These are phyloP conservation scores for Eimeria falciformis DNA, from an alignment of 169 alveolate species.

Conservation along the genomic window DNA sequence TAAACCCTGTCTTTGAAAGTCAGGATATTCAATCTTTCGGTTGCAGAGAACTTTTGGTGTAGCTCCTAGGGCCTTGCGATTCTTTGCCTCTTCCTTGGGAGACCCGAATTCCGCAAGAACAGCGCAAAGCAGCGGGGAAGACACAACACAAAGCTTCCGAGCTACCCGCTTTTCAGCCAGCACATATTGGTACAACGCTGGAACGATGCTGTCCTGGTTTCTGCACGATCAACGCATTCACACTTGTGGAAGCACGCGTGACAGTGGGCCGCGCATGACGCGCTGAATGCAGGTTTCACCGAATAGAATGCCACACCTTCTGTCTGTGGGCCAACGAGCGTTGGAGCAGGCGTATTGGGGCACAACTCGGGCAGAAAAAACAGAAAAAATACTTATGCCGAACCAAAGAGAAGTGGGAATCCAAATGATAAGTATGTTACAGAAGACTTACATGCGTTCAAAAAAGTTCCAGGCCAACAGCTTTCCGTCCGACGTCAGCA, in stretches of 20 bases:
- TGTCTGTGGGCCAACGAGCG: too few species aligned
- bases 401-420: background rate
- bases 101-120: conserved; percentile 8
- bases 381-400: background rate
- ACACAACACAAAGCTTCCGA: conserved; percentile 20
- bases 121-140: conserved; percentile 46
- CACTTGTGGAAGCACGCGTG: too few species aligned
- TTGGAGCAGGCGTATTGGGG: too few species aligned
- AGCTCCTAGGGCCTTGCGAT: background rate
- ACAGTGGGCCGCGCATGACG: too few species aligned
- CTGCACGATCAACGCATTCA: background rate
- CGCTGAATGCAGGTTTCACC: too few species aligned
- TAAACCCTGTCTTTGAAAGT: background rate
- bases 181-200: conserved; percentile 27
- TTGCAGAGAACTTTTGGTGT: background rate
- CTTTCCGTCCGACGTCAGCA: conserved; percentile 23
- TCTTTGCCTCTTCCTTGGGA: background rate
- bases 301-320: too few species aligned
- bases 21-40: background rate
- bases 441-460: conserved; percentile 36
- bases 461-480: conserved; percentile 62
- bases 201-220: background rate
- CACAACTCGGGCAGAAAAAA: too few species aligned
- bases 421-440: background rate
- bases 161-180: conserved; percentile 22